phyloP scores from a whole-genome alignment of 148 eudicot genomes.

The Silene conica region DNA sequence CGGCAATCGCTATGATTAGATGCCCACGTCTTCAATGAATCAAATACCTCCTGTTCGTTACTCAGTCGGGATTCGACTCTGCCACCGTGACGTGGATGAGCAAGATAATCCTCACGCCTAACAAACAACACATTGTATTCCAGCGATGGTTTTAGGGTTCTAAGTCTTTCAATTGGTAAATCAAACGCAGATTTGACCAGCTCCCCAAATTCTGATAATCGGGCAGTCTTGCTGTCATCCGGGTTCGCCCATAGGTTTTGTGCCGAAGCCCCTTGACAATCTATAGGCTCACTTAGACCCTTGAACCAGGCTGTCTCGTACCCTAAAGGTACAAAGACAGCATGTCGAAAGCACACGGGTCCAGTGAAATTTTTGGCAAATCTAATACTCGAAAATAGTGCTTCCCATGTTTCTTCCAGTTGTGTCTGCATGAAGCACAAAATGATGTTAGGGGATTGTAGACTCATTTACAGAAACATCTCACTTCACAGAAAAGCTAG shows the following conservation, averaged over 20 bases:
- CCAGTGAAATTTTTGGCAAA: constrained; percentile 81
- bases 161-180: constrained; percentile 55
- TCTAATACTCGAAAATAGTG: constrained; percentile 68
- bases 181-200: constrained; percentile 86
- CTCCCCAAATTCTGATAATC: constrained; percentile 89
- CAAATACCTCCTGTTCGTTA: constrained; percentile 85
- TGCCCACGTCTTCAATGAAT: constrained; percentile 58
- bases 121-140: constrained; percentile 72
- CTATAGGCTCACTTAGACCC: constrained; percentile 57
- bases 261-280: constrained; percentile 77
- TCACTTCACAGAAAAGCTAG: constrained; percentile 3
- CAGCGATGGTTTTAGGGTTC: constrained; percentile 34
- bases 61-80: constrained; percentile 77
- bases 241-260: constrained; percentile 71
- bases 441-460: background rate
- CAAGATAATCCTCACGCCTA: constrained; percentile 86
- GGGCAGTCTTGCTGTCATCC: constrained; percentile 63
- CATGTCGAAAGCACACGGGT: constrained; percentile 89
- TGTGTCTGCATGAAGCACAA: constrained; percentile 50
- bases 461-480: background rate
- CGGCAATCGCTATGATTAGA: constrained; percentile 44
- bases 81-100: constrained; percentile 96
- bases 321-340: constrained; percentile 72
- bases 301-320: constrained; percentile 88
- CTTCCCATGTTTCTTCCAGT: constrained; percentile 92